Percentiles rank a stretch among this genome's conserved stretches.
Evolutionary conservation across 345 rosid genomes (phyloP).

Genomic region (Eucalyptus pauciflora): DNA sequence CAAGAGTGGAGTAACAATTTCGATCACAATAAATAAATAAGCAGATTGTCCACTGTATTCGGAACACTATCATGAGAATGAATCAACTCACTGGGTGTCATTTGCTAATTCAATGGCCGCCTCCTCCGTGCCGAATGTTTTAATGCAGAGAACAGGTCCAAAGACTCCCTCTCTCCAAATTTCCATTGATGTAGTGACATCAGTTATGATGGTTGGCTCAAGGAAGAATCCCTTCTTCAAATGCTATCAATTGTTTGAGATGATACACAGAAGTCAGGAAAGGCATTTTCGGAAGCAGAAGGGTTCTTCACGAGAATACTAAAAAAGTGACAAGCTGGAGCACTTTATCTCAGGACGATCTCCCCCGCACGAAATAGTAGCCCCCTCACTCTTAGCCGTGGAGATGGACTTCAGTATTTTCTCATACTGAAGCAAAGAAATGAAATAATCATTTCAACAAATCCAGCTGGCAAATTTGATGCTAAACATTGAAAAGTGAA

Average conservation of each 20-base stretch:
- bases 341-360: slow-evolving; percentile 58
- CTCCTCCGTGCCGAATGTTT: slow-evolving; percentile 81
- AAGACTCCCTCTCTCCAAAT: slow-evolving; percentile 99
- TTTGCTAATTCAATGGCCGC: slow-evolving; percentile 93
- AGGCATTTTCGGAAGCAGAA: neutral
- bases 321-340: neutral
- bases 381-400: slow-evolving; percentile 88
- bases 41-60: neutral
- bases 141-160: slow-evolving; percentile 90
- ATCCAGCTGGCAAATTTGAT: neutral
- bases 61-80: neutral
- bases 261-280: neutral
- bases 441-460: neutral
- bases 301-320: neutral
- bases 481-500: neutral
- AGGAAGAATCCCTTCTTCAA: slow-evolving; percentile 68
- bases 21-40: neutral
- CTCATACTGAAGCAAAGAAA: slow-evolving; percentile 42
- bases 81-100: slow-evolving; percentile 64
- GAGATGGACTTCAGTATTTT: slow-evolving; percentile 63
- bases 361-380: slow-evolving; percentile 74
- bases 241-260: slow-evolving; percentile 36
- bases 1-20: neutral
- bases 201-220: slow-evolving; percentile 69
- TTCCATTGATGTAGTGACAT: slow-evolving; percentile 82